Evolutionary conservation across 495 filamentous ascomycete genomes (phyloP), one percentile per base, ranked within the genome.

Genomic region (Clavariopsis aquatica): DNA sequence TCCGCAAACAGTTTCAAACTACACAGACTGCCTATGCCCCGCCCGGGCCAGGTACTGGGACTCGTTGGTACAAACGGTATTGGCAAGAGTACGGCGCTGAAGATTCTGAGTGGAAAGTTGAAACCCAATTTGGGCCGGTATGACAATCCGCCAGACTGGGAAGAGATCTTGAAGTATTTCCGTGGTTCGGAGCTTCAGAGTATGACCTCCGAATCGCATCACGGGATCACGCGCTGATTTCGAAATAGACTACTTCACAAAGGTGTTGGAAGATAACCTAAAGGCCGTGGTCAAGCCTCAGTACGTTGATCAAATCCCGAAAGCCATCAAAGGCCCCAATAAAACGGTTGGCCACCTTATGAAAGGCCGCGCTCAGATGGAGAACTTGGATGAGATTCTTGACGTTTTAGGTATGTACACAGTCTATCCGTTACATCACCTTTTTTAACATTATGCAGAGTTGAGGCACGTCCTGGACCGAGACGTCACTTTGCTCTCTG

Each of bases 1-100:
- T 93, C 93, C 13, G 93, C 94, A 69, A 98, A 98, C 82, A 97
- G 93, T 80, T 98, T 98, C 84, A 98, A 98, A 83, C 87, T 98
- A 62, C 94, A 98, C 77, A 84, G 94, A 69, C 84, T 98, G 68
- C 94, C 94, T 28, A 96, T 92, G 80, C 94, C 94, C 47, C 86
- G 94, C 45, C 94, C 94, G 29, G 95, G 95, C 27, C 92, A 96
- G 71, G 95, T 98, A n/a, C 81, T 98, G 23, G 94, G 94, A 77
- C 84, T 98, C 47, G 94, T 98, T 20, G 94, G 94, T 72, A 97
- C 93, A 56, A 98, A 98, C 85, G 94, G 94, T 89, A 98, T 98
- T 73, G 94, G 94, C 77, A 98, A 98, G 84, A 96, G 92, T 79
- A 98, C 94, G 0, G 94, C 94, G 1, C 81, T 98, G 75, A 98